Percentiles rank a stretch among this genome's conserved stretches.
Conservation (phyloP, 805 yeast species). For the Scheffersomyces amazonensis region DNA sequence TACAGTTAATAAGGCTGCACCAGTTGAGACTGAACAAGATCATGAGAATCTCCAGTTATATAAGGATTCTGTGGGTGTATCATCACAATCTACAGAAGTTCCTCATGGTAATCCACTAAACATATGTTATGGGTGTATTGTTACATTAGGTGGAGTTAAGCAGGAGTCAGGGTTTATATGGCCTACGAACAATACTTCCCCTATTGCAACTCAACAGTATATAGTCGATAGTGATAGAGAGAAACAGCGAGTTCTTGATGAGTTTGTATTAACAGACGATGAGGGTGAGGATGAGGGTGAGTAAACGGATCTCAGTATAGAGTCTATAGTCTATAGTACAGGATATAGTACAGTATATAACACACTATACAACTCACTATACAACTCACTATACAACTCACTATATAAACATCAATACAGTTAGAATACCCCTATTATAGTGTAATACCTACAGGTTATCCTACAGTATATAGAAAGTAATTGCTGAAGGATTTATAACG, state of each 20-base stretch:
- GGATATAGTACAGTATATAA: too few relatives aligned
- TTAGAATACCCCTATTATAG: too few relatives aligned
- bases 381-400: too few relatives aligned
- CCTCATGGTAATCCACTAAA: slow-evolving; percentile 12
- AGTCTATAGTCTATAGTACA: too few relatives aligned
- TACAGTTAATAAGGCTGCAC: slow-evolving; percentile 57
- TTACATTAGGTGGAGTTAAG: slow-evolving; percentile 47
- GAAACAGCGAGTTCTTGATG: slow-evolving; percentile 40
- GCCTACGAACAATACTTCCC: slow-evolving; percentile 26
- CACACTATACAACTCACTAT: too few relatives aligned
- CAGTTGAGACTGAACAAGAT: slow-evolving; percentile 42
- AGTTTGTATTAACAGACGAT: slow-evolving; percentile 45
- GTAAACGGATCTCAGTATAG: too few relatives aligned
- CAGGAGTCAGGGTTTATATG: slow-evolving; percentile 26
- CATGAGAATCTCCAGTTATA: slow-evolving; percentile 16
- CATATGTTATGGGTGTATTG: slow-evolving; percentile 79
- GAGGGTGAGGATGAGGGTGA: slow-evolving; percentile 11
- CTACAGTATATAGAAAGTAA: too few relatives aligned
- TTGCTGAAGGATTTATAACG: too few relatives aligned
- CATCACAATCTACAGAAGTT: slow-evolving; percentile 3
- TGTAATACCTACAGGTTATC: too few relatives aligned
- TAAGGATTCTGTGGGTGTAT: not conserved
- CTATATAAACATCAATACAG: too few relatives aligned
- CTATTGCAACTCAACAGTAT: slow-evolving; percentile 5
- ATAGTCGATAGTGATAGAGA: slow-evolving; percentile 14